Conservation (phyloP, 73 alveolate genomes). For the Symbiodinium natans region DNA sequence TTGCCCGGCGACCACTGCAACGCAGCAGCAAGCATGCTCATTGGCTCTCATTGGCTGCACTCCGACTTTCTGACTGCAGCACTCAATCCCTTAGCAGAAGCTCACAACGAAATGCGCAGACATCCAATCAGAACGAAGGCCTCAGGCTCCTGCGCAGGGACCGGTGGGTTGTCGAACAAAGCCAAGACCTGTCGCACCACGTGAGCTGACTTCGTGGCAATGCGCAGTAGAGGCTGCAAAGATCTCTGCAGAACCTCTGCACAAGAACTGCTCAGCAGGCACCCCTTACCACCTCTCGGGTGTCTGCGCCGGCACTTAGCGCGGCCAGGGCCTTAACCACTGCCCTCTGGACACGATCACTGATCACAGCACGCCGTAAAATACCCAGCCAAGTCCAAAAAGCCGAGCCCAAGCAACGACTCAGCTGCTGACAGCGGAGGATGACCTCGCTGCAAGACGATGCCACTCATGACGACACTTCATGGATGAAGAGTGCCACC, state of each 20-base stretch:
- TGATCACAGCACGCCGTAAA: background rate
- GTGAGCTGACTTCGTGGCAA: background rate
- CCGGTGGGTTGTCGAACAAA: background rate
- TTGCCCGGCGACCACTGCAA: too few species aligned
- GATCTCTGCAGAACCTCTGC: background rate
- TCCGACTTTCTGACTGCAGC: conserved; percentile 6
- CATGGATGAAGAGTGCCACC: too few species aligned
- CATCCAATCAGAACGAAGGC: background rate
- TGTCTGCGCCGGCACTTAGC: background rate
- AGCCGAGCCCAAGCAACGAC: background rate
- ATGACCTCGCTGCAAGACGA: background rate
- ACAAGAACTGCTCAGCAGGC: too few species aligned
- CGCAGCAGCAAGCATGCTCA: background rate
- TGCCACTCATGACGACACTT: too few species aligned
- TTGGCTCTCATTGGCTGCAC: conserved; percentile 27
- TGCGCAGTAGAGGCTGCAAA: background rate
- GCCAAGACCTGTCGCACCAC: background rate
- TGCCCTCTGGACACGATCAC: background rate
- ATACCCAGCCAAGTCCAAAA: too few species aligned
- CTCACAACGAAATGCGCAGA: too few species aligned
- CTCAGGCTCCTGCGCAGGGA: background rate
- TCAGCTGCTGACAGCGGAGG: background rate
- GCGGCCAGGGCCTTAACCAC: background rate
- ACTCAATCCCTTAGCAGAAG: background rate
- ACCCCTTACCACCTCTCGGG: too few species aligned